Base-by-base conservation (phyloP, 83 land plant genomes). In the Picea abies region DNA sequence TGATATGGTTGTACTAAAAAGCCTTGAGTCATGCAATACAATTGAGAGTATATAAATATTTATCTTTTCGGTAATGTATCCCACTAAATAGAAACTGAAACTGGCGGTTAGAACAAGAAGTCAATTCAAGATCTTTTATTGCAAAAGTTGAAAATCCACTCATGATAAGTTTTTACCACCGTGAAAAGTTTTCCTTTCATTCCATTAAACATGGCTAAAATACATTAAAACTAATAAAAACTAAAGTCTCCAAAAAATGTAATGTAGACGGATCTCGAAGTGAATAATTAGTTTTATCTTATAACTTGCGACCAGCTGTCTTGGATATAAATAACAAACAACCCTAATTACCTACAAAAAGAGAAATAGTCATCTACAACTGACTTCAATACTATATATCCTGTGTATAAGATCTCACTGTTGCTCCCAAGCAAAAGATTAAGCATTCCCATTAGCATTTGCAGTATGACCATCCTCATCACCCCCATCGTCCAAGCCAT, bases 401-500 rank as follows among this genome's bases (percentile, higher is more conserved):
- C 49, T 41, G 76, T 39, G 44, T 20, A 72, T 52, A 71, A 41
- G 8, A 44, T 72, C 56, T 72, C 39, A 44, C 44, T 69, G 44
- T 69, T 10, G 6, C 2, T 20, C 25, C 10, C 5, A 22, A 17
- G 3, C 76, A 19, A n/a, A 39, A 44, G 49, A 72, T 72, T 44
- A n/a, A 69, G 39, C 19, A 19, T n/a, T 41, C 76, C 52, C 76
- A 41, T 44, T 72, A n/a, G 76, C 25, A 20, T 72, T 47, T 17
- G 23, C 9, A 9, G 76, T 20, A 19, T 44, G 44, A 10, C 26
- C 9, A 16, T 72, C 52, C 56, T 72, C 76, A 41, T 72, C 35
- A 19, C 56, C 56, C 44, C 76, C n/a, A 20, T 72, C 76, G 20
- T 72, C 76, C 44, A 72, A n/a, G 56, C 56, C 76, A 72, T 44